Percentiles rank a stretch among this genome's conserved stretches.
These are phyloP conservation scores for Dothiorella sarmentorum DNA, from an alignment of 2,329 filamentous ascomycete species.

Conservation along the genomic window DNA sequence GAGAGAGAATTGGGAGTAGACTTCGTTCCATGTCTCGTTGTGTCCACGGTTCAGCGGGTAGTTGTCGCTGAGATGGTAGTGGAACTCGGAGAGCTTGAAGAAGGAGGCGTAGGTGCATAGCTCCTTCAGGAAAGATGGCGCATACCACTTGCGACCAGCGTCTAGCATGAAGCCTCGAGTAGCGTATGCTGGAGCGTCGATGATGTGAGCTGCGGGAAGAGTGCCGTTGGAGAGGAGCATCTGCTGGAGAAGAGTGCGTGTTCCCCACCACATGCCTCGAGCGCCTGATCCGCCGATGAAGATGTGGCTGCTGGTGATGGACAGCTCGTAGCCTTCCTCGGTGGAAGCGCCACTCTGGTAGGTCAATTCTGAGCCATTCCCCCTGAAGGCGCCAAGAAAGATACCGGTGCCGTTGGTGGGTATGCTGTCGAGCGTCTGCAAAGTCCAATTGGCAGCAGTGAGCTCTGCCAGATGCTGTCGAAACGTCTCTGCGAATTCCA, in stretches of 20 bases:
- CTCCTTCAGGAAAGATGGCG: constrained; percentile 41
- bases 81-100: constrained; percentile 50
- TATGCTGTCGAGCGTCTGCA: constrained; percentile 37
- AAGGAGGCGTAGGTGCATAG: constrained; percentile 46
- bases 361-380: constrained; percentile 30
- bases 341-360: constrained; percentile 49
- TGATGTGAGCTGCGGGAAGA: constrained; percentile 28
- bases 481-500: constrained; percentile 50
- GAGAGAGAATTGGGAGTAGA: constrained; percentile 47
- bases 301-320: constrained; percentile 33
- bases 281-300: constrained; percentile 43
- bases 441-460: constrained; percentile 42
- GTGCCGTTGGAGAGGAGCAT: constrained; percentile 36
- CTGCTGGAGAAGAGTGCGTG: constrained; percentile 45
- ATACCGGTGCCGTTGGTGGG: constrained; percentile 40
- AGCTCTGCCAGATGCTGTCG: constrained; percentile 42
- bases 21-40: constrained; percentile 46
- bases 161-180: constrained; percentile 47
- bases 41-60: constrained; percentile 47
- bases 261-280: constrained; percentile 49
- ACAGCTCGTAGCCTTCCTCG: constrained; percentile 51
- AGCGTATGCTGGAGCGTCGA: constrained; percentile 44
- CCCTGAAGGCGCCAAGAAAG: constrained; percentile 38
- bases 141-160: constrained; percentile 46
- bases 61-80: constrained; percentile 51